Base-by-base conservation (phyloP, 2,329 filamentous ascomycete genomes). In the Keithomyces neogunnii region DNA sequence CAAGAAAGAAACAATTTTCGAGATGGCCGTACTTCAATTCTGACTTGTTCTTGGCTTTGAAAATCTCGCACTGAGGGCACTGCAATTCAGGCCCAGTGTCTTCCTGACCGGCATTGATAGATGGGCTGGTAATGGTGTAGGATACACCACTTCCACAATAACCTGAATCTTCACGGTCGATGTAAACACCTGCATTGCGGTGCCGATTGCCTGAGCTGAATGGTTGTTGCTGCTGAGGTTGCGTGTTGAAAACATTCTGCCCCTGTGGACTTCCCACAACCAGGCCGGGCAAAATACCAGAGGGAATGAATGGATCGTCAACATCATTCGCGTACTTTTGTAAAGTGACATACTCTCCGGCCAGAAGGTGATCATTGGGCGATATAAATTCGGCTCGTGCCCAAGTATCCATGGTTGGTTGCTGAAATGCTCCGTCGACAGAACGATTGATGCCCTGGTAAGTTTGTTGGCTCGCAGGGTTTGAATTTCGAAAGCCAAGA, bases 61-160 rank as follows among this genome's bases (percentile, higher is more conserved):
- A 44, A 4, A 32, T 7, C 13, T 30, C 19, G 33, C 52, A 53
- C 5, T 45, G 19, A 8, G 11, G 29, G 11, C 52, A 53, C 32
- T 38, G 45, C 5, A 48, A 38, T 7, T 10, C 28, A 19, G 19
- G 11, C 13, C 19, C 33, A 19, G 31, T 33, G 7, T 30, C 44
- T 10, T 39, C 33, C 31, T 35, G 38, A 4, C 35, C 74, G 2
- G 68, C 73, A 54, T 68, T 71, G 39, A 70, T 60, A 1, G 76
- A 78, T 11, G 56, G 64, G 42, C 71, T 73, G 6, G 68, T 67
- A 48, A 71, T 65, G 55, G 75, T 77, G 30, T 63, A 70, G 29
- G 69, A 69, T 4, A 68, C 55, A 28, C 60, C 57, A 51, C 67
- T 68, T 48, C 71, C 71, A 7, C 66, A 73, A 55, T 78, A 78